These are phyloP conservation scores for Sclerotinia trifoliorum DNA, from an alignment of 2,329 filamentous ascomycete genomes.

Conservation along the genomic window DNA sequence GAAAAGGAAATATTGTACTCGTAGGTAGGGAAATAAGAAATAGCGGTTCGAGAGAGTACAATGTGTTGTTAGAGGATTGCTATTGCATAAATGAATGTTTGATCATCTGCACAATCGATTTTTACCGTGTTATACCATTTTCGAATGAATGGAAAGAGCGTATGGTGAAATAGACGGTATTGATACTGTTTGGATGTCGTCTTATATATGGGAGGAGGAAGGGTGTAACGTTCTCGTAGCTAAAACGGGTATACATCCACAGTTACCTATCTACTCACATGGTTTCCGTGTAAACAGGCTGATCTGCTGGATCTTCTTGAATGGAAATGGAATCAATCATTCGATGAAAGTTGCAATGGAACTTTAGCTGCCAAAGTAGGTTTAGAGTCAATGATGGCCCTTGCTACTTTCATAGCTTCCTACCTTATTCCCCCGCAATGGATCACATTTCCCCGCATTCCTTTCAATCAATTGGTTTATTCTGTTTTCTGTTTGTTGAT, in stretches of 20 bases:
- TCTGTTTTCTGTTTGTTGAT: background rate
- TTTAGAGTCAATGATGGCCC: background rate
- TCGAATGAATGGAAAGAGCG: constrained; percentile 14
- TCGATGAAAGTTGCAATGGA: background rate
- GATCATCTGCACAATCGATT: constrained; percentile 3
- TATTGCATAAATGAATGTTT: background rate
- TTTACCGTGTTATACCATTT: background rate
- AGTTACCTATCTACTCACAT: background rate
- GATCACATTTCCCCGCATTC: constrained; percentile 13
- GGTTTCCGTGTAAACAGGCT: constrained; percentile 12
- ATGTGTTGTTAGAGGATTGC: background rate
- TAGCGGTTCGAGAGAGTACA: background rate
- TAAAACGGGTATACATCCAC: background rate
- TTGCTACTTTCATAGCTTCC: background rate
- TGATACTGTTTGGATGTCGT: background rate
- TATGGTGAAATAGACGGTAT: background rate
- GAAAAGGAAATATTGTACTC: background rate
- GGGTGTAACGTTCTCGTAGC: constrained; percentile 11
- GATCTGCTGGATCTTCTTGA: constrained; percentile 1
- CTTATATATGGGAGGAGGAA: constrained; percentile 3
- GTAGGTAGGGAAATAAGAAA: background rate
- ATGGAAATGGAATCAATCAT: background rate
- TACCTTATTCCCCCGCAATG: constrained; percentile 1
- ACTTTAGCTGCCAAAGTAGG: background rate
- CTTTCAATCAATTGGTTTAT: background rate